Conservation (phyloP, 768 basidiomycete genomes). For the Mycena rebaudengoi region DNA sequence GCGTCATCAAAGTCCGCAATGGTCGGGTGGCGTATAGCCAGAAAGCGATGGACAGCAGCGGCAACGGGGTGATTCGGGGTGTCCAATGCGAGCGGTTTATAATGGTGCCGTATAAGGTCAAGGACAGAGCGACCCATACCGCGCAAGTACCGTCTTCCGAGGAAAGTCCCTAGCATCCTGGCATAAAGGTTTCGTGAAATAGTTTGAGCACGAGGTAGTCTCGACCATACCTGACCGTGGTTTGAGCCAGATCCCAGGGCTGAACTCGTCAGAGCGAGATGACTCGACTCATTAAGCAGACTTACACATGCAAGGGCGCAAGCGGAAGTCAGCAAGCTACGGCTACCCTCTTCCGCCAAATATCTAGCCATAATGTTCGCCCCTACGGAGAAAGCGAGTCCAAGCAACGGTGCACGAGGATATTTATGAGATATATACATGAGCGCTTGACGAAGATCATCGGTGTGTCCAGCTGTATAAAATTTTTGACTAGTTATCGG, state of each 20-base stretch:
- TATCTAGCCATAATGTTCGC: conserved; percentile 91
- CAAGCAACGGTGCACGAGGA: conserved; percentile 83
- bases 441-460: conserved; percentile 85
- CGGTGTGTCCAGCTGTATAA: conserved; percentile 89
- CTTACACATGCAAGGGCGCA: conserved; percentile 80
- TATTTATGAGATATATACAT: conserved; percentile 76
- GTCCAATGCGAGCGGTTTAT: conserved; percentile 52
- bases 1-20: conserved; percentile 67
- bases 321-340: conserved; percentile 67
- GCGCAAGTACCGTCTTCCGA: conserved; percentile 71
- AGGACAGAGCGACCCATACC: conserved; percentile 82
- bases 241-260: conserved; percentile 59
- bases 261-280: conserved; percentile 31
- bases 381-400: conserved; percentile 92
- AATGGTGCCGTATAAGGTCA: conserved; percentile 62
- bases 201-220: conserved; percentile 12
- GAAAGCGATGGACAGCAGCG: conserved; percentile 53
- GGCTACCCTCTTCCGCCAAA: conserved; percentile 79
- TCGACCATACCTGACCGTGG: conserved; percentile 21
- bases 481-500: conserved; percentile 84
- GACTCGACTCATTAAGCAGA: conserved; percentile 32
- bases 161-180: conserved; percentile 63
- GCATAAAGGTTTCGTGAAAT: too few relatives aligned
- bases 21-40: conserved; percentile 59
- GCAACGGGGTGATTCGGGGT: conserved; percentile 56